Evolutionary conservation across 352 stramenopile species (phyloP), one percentile per base, ranked within the genome.

Genomic region (Globisporangium orthogonon): DNA sequence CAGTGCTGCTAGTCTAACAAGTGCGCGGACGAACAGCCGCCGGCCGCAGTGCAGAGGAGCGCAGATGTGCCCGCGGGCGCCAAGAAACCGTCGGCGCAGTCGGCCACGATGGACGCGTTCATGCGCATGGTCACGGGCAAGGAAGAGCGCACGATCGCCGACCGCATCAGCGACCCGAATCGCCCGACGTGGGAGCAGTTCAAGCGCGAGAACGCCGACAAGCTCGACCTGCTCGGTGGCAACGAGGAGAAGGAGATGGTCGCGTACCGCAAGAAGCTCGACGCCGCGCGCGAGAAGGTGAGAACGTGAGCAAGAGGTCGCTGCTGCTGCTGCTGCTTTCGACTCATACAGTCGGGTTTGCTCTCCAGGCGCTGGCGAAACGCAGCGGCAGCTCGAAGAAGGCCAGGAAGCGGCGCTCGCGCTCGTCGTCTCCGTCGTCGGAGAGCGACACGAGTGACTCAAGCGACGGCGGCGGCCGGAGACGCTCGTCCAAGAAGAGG

Each of bases 121-220:
- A 94, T 97, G 80, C 81, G 94, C 57, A 83, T 98, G 68, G 72
- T 98, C 71, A 93, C 90, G 17, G 94, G 92, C 18, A 91, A 96
- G 63, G 89, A 96, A 52, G 90, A 98, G 67, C 83, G 92, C 62
- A 97, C 89, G 17, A 98, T 98, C 60, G 86, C 87, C 0, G 88
- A 98, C 61, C 93, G 94, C 59, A 87, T 98, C 41, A 91, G 82
- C 52, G 94, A 98, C 70, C 78, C 83, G 56, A 98, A 97, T 62
- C 83, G 94, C 43, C 94, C 94, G 29, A 98, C 92, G 40, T 98
- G 94, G 94, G 94, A 98, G 67, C 87, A 98, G 56, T 98, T 96
- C 74, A 98, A 98, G 70, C 96, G 96, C 63, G 90, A 98, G 58
- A 98, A 98, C 61, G 79, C 93, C 18, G 92, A 98, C 65, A 97